Base-by-base conservation (phyloP, 2,329 filamentous ascomycete species). In the Fusarium sulawesiense region DNA sequence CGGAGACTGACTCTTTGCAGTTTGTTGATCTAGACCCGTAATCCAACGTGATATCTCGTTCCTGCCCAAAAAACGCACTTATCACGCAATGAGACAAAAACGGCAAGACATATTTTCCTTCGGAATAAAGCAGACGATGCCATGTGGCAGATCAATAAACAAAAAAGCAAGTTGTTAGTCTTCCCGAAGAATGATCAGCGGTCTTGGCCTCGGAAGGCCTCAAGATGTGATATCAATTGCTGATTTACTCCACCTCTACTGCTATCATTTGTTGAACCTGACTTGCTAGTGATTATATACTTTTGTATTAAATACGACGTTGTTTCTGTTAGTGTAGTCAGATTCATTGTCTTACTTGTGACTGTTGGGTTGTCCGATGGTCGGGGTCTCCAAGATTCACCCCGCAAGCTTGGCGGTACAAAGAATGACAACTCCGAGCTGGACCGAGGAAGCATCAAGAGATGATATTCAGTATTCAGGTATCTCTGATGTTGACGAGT, bases 41-140 rank as follows among this genome's bases (percentile, higher is more conserved):
- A 62, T 64, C 25, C 8, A 56, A 29, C 54, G n/a, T 47, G 48
- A 48, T 51, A 51, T 51, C 32, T 66, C 66, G 51, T 66, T n/a
- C 45, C 50, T 63, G 44, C 46, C 57, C 46, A 59, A 60, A 58
- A 60, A 60, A 47, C 45, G 46, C 45, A 47, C 50, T 56, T 13
- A 47, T 46, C 54, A 48, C 58, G 42, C 34, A 41, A 46, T 37
- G 16, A 20, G 21, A 56, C 42, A 37, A 42, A 32, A 47, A 23
- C 18, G 51, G 34, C n/a, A 60, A 37, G 34, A 41, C 40, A 30
- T 41, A 44, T 29, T 27, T 23, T 12, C 13, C n/a, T 51, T 23
- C 32, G 56, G 66, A 42, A 61, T 57, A 23, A 64, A 71, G 53
- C 59, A 71, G 56, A 69, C 60, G 65, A 51, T 70, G 69, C 69